Evolutionary conservation across 2,329 filamentous ascomycete species (phyloP), one percentile per base, ranked within the genome.

Genomic region (Cladosporium sphaerospermum): DNA sequence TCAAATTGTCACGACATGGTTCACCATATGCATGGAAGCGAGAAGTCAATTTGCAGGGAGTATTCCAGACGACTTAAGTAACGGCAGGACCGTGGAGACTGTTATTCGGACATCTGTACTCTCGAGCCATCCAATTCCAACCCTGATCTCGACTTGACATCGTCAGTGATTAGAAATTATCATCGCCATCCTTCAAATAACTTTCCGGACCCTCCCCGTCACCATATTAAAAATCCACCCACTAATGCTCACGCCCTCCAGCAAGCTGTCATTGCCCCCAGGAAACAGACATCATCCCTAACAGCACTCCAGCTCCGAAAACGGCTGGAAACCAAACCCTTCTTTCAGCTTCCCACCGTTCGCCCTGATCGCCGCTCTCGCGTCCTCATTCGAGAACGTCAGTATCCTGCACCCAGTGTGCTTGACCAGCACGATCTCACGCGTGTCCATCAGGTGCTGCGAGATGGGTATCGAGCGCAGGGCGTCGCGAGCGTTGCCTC

Each of bases 221-320:
- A 88, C 82, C 40, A 91, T 85, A 62, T 90, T 83, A 70, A 90
- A 91, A 2, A 91, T 71, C 80, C 86, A 92, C 1, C 88, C 88
- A 5, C 79, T 86, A 43, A 91, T 75, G 0, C 71, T 70, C 3
- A 88, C 77, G 23, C 71, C 71, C 16, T 83, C 74, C 16, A 83
- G 73, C 4, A 91, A 75, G 13, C 85, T 73, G 51, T 78, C 78
- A 45, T 75, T 80, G 46, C 67, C 73, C 78, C 81, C 58, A 93
- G 64, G 59, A 81, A 81, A 44, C 71, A 71, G 0, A 93, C 78
- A 68, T 92, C 87, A 37, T 83, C 77, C 57, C 71, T 73, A 0
- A 91, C 83, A 6, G 82, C 85, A 59, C 78, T 69, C 79, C 51
- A 89, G 61, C 52, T 87, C 77, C 0, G 73, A 60, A 58, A 91